These are phyloP conservation scores for Plantago major DNA, from an alignment of 257 asterid genomes.

Conservation along the genomic window DNA sequence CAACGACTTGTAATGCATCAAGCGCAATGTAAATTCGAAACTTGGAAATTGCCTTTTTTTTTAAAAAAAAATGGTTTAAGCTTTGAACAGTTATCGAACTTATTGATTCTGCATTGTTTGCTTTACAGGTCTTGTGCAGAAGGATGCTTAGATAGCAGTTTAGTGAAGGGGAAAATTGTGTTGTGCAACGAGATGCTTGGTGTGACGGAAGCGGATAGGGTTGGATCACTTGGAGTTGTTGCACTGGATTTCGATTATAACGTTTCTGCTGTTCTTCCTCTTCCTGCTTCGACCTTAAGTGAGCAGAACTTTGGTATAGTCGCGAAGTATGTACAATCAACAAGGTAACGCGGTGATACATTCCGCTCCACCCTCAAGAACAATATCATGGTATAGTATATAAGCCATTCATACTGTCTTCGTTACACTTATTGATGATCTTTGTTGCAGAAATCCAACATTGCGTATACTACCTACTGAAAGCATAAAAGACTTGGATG, in stretches of 20 bases:
- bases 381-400: neutral
- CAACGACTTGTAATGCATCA: neutral
- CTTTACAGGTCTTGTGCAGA: neutral
- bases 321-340: neutral
- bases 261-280: slow-evolving; percentile 4
- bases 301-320: neutral
- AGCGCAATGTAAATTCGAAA: slow-evolving; percentile 7
- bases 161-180: slow-evolving; percentile 24
- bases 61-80: too few species aligned
- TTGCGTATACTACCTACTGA: slow-evolving; percentile 7
- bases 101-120: neutral
- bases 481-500: slow-evolving; percentile 1
- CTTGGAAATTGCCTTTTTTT: too few species aligned
- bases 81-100: neutral
- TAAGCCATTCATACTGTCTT: neutral
- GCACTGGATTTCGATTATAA: neutral
- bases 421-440: neutral
- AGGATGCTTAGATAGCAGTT: slow-evolving; percentile 4
- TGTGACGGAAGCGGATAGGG: neutral
- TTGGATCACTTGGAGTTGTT: slow-evolving; percentile 17
- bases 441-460: slow-evolving; percentile 2
- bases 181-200: slow-evolving; percentile 1
- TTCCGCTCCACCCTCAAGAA: too few species aligned
- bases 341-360: neutral
- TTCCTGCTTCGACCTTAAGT: neutral